Conservation (phyloP, 225 moss, liverwort and hornwort species). For the Physcomitrellopsis africana region DNA sequence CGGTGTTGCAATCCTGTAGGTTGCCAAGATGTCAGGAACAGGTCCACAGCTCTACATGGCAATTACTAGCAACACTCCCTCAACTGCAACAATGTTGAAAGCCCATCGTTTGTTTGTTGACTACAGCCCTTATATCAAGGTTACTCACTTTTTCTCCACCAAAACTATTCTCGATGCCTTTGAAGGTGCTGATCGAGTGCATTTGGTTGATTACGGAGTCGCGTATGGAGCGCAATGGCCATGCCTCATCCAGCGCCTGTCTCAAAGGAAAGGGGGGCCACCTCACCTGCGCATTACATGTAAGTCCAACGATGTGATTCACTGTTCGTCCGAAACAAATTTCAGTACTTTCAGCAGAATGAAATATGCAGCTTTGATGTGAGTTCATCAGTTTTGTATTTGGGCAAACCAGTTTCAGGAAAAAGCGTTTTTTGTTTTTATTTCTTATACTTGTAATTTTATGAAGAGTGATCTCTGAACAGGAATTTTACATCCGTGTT, state of each 20-base stretch:
- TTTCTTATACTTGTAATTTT: no score
- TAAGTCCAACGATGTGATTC: constrained; percentile 25
- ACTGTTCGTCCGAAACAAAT: constrained; percentile 1
- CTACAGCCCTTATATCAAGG: constrained; percentile 63
- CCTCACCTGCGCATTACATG: constrained; percentile 79
- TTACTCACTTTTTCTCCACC: constrained; percentile 67
- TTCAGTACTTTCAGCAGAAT: background rate
- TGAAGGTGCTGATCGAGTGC: constrained; percentile 60
- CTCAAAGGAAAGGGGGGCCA: constrained; percentile 62
- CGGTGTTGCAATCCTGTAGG: constrained; percentile 30
- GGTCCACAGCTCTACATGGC: constrained; percentile 82
- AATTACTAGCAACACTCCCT: constrained; percentile 54
- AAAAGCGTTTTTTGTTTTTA: background rate
- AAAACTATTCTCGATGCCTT: constrained; percentile 53
- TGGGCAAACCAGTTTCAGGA: background rate
- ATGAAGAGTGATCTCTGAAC: background rate
- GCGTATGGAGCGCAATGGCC: constrained; percentile 87
- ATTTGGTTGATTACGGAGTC: constrained; percentile 82
- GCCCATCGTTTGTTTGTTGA: constrained; percentile 63
- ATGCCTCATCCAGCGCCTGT: constrained; percentile 63
- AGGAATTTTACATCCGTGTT: constrained; percentile 10
- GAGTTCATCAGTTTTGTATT: constrained; percentile 11
- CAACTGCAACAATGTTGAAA: constrained; percentile 60
- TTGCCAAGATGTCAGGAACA: constrained; percentile 77
- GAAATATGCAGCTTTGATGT: background rate